phyloP scores from a whole-genome alignment of 2,329 filamentous ascomycete species.

The Diplodia scrobiculata region DNA sequence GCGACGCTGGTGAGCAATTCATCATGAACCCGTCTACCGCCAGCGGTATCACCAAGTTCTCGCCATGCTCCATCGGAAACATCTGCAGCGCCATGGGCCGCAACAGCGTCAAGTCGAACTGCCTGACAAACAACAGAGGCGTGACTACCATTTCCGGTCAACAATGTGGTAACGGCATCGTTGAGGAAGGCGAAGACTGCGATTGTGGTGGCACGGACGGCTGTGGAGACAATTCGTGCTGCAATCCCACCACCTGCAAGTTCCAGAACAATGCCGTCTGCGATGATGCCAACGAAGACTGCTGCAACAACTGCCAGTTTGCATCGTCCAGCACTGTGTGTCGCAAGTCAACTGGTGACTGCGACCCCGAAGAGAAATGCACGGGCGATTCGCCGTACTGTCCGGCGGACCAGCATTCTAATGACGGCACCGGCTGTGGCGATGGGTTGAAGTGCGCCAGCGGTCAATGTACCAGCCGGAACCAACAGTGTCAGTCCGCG shows the following conservation, averaged over 20 bases:
- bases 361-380: slow-evolving; percentile 84
- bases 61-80: slow-evolving; percentile 86
- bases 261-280: slow-evolving; percentile 77
- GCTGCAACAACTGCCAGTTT: slow-evolving; percentile 73
- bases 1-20: slow-evolving; percentile 75
- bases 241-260: slow-evolving; percentile 81
- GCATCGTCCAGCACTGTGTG: slow-evolving; percentile 71
- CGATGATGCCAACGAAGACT: slow-evolving; percentile 81
- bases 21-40: slow-evolving; percentile 96
- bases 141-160: slow-evolving; percentile 78
- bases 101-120: slow-evolving; percentile 73
- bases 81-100: slow-evolving; percentile 83
- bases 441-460: slow-evolving; percentile 75
- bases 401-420: slow-evolving; percentile 68
- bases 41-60: slow-evolving; percentile 74
- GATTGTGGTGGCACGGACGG: slow-evolving; percentile 80
- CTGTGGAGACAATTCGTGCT: slow-evolving; percentile 78
- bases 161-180: slow-evolving; percentile 95
- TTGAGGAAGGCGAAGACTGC: slow-evolving; percentile 90
- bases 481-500: slow-evolving; percentile 82
- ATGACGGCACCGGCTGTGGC: slow-evolving; percentile 74
- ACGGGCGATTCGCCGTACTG: slow-evolving; percentile 72
- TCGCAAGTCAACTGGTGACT: slow-evolving; percentile 74
- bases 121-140: slow-evolving; percentile 81
- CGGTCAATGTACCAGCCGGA: slow-evolving; percentile 90